Evolutionary conservation across 352 stramenopile genomes (phyloP).

Genomic region (Pythium coloratum): DNA sequence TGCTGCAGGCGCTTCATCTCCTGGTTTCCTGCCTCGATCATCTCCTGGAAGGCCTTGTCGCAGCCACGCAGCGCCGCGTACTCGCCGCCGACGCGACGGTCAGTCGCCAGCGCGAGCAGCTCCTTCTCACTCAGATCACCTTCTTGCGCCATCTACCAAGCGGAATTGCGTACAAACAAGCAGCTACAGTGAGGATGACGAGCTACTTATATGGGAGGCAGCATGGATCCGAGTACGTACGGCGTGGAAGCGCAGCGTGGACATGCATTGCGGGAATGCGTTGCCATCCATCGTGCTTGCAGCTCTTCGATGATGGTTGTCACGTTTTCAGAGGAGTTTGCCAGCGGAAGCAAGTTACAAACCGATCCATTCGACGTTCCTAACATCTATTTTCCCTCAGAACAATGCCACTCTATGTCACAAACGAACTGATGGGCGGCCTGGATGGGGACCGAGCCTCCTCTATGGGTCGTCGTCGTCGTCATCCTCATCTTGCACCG

Average conservation of each 20-base stretch:
- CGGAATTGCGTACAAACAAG: neutral
- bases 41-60: slow-evolving; percentile 49
- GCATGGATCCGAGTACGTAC: slow-evolving; percentile 24
- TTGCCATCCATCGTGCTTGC: slow-evolving; percentile 24
- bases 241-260: slow-evolving; percentile 66
- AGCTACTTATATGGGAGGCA: neutral
- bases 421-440: neutral
- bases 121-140: slow-evolving; percentile 35
- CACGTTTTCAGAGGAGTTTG: neutral
- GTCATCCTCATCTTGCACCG: slow-evolving; percentile 41
- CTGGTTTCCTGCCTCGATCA: slow-evolving; percentile 35
- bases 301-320: slow-evolving; percentile 9
- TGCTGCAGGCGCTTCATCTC: slow-evolving; percentile 18
- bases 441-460: no score
- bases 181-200: neutral
- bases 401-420: slow-evolving; percentile 13
- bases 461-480: slow-evolving; percentile 28
- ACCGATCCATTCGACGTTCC: slow-evolving; percentile 3
- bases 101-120: slow-evolving; percentile 40
- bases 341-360: slow-evolving; percentile 1
- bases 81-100: slow-evolving; percentile 38
- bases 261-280: slow-evolving; percentile 57
- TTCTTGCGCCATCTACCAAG: slow-evolving; percentile 31
- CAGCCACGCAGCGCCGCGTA: slow-evolving; percentile 57
- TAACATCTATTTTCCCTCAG: slow-evolving; percentile 4